A percentile compares a stretch with the other conserved stretches of the same genome.
phyloP scores from a whole-genome alignment of 768 basidiomycete genomes.

The Russula compacta region DNA sequence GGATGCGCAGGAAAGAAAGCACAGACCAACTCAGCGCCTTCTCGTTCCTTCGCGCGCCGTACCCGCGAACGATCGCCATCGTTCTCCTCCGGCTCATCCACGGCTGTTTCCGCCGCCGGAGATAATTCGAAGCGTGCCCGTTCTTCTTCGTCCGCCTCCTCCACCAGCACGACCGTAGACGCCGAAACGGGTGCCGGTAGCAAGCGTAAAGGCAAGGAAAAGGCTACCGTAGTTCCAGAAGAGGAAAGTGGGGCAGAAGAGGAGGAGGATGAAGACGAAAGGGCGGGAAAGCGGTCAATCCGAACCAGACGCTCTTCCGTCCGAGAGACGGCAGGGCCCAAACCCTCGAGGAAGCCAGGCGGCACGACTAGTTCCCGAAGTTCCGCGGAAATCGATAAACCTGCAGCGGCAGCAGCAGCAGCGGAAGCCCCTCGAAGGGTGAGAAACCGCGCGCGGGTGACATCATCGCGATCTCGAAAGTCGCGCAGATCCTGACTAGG shows the following conservation, averaged over 20 bases:
- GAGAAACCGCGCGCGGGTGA: slow-evolving; percentile 10
- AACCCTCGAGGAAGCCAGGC: slow-evolving; percentile 2
- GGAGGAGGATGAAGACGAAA: neutral
- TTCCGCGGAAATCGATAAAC: slow-evolving; percentile 4
- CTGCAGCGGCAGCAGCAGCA: neutral
- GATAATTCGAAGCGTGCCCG: slow-evolving; percentile 13
- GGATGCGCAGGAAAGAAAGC: slow-evolving; percentile 7
- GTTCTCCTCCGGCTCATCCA: slow-evolving; percentile 17
- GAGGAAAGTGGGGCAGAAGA: slow-evolving; percentile 9
- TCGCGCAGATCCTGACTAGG: slow-evolving; percentile 9
- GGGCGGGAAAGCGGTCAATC: neutral
- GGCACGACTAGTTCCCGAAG: neutral
- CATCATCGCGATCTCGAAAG: slow-evolving; percentile 15
- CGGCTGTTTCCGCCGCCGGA: slow-evolving; percentile 14
- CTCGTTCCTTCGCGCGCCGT: slow-evolving; percentile 11
- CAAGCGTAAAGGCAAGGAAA: slow-evolving; percentile 19
- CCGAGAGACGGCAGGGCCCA: neutral
- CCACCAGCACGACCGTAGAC: slow-evolving; percentile 10
- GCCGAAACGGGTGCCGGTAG: neutral
- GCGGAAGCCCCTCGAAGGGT: slow-evolving; percentile 6
- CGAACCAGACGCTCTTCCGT: neutral
- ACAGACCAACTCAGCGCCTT: neutral
- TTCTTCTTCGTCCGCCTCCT: slow-evolving; percentile 18
- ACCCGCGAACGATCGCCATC: slow-evolving; percentile 7
- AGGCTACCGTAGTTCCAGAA: neutral